A percentile compares a stretch with the other conserved stretches of the same genome.
phyloP scores from a whole-genome alignment of 2,329 filamentous ascomycete genomes.

The Fusarium pilosicola region DNA sequence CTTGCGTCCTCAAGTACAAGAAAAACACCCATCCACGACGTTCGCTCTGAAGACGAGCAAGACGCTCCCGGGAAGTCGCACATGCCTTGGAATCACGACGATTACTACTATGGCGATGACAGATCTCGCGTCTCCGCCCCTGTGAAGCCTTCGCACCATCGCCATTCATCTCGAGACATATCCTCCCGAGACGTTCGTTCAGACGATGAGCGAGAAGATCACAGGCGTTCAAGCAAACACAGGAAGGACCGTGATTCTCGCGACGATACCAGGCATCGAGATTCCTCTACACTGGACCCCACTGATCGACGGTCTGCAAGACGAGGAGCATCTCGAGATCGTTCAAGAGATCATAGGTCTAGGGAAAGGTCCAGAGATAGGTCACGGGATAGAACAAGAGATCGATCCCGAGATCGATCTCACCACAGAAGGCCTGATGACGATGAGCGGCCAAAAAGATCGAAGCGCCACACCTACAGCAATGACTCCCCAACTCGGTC shows the following conservation, averaged over 20 bases:
- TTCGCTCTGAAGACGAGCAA: conserved; percentile 27
- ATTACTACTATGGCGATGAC: conserved; percentile 31
- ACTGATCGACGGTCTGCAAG: conserved; percentile 26
- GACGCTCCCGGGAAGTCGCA: conserved; percentile 11
- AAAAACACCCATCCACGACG: conserved; percentile 24
- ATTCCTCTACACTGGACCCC: conserved; percentile 18
- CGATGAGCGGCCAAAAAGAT: conserved; percentile 49
- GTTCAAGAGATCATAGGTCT: conserved; percentile 17
- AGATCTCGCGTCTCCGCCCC: conserved; percentile 28
- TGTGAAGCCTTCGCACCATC: conserved; percentile 22
- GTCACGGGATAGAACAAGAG: conserved; percentile 12
- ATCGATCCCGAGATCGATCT: conserved; percentile 28
- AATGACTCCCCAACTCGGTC: conserved; percentile 49
- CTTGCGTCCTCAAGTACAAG: conserved; percentile 26
- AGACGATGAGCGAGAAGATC: conserved; percentile 33
- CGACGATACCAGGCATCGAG: conserved; percentile 24
- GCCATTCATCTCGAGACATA: conserved; percentile 30
- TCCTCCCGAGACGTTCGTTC: conserved; percentile 31
- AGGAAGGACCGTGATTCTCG: conserved; percentile 28
- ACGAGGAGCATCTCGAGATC: conserved; percentile 29
- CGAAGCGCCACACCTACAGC: conserved; percentile 48
- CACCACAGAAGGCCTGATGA: conserved; percentile 42
- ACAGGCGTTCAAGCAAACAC: conserved; percentile 28
- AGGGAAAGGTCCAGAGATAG: conserved; percentile 4
- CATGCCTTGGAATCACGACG: conserved; percentile 26